These are phyloP conservation scores for Acacia melanoxylon DNA, from an alignment of 306 rosid species.

Conservation along the genomic window DNA sequence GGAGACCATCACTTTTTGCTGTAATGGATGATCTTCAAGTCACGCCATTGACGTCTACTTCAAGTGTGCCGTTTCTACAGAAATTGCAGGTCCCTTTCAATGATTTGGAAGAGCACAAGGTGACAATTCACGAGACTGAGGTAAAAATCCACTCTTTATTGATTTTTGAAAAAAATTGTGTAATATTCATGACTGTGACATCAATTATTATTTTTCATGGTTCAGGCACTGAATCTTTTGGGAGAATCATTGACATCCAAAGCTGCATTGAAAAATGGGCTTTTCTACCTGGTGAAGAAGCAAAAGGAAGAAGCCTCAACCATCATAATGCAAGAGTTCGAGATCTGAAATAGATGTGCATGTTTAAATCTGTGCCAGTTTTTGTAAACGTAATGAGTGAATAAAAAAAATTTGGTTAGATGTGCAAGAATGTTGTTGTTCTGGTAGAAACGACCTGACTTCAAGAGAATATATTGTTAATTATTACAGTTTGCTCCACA, in stretches of 20 bases:
- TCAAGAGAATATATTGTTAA: too few species aligned
- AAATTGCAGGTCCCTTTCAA: conserved; percentile 34
- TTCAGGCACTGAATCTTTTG: neutral
- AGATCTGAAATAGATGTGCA: too few species aligned
- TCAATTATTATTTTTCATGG: neutral
- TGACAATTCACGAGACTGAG: neutral
- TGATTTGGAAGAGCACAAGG: conserved; percentile 40
- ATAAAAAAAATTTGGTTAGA: too few species aligned
- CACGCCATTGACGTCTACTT: conserved; percentile 25
- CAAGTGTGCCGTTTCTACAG: conserved; percentile 31
- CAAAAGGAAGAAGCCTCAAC: neutral
- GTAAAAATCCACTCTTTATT: neutral
- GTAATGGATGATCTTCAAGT: conserved; percentile 37
- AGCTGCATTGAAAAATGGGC: neutral
- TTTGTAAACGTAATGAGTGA: too few species aligned
- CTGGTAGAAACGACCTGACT: too few species aligned
- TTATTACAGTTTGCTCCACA: too few species aligned
- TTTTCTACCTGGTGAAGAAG: neutral
- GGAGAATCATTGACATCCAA: neutral
- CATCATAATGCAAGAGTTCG: too few species aligned
- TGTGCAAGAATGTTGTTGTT: too few species aligned
- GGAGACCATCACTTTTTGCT: conserved; percentile 34
- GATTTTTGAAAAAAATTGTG: neutral
- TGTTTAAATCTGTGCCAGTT: too few species aligned
- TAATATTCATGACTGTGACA: neutral